A percentile compares a stretch with the other conserved stretches of the same genome.
Conservation (phyloP, 805 yeast species). For the Metschnikowia continentalis region DNA sequence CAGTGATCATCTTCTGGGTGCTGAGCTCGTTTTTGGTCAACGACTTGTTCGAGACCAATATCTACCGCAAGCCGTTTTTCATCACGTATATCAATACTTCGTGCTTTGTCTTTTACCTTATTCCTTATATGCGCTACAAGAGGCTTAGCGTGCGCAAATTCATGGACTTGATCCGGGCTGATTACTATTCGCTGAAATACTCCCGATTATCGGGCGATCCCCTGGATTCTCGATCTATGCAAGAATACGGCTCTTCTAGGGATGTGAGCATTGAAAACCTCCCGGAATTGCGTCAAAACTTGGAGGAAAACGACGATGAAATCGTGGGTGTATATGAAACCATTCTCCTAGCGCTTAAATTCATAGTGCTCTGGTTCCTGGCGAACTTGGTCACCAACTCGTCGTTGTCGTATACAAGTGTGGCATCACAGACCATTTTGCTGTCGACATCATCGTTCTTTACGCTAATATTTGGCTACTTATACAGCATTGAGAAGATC, state of each 20-base stretch:
- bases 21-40: slow-evolving; percentile 82
- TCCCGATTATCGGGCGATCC: neutral
- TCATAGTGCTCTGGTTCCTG: slow-evolving; percentile 82
- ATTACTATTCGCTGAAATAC: slow-evolving; percentile 16
- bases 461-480: slow-evolving; percentile 77
- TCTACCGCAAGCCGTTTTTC: slow-evolving; percentile 84
- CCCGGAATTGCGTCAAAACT: neutral
- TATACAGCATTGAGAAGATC: slow-evolving; percentile 67
- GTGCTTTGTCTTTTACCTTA: slow-evolving; percentile 71
- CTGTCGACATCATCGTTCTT: slow-evolving; percentile 92
- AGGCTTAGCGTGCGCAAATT: slow-evolving; percentile 22
- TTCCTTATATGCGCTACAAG: slow-evolving; percentile 49
- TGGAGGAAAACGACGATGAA: slow-evolving; percentile 18
- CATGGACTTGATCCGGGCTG: slow-evolving; percentile 19
- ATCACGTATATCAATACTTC: slow-evolving; percentile 91
- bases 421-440: slow-evolving; percentile 88
- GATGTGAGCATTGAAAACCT: slow-evolving; percentile 7
- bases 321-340: slow-evolving; percentile 53
- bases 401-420: slow-evolving; percentile 81
- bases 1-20: slow-evolving; percentile 89
- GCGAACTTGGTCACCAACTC: slow-evolving; percentile 87
- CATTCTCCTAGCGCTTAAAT: slow-evolving; percentile 67
- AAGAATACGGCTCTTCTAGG: slow-evolving; percentile 12
- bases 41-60: slow-evolving; percentile 61
- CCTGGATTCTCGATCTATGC: slow-evolving; percentile 4